These are phyloP conservation scores for Botrytis medusae DNA, from an alignment of 2,329 filamentous ascomycete species.

Conservation along the genomic window DNA sequence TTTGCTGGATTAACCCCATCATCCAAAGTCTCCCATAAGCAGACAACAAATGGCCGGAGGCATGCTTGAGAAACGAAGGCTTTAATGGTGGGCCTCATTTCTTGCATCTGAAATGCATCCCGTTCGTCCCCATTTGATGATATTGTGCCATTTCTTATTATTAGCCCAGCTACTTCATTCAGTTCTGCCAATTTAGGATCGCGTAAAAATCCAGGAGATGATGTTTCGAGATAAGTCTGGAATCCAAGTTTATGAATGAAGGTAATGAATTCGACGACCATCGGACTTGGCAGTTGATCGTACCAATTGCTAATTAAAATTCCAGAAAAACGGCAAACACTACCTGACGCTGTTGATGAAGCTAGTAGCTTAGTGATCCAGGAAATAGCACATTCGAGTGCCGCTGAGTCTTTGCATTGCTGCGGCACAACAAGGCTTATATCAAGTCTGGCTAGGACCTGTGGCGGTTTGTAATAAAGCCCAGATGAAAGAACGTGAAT, in stretches of 20 bases:
- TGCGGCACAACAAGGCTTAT: constrained; percentile 23
- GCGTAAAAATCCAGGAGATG: constrained; percentile 29
- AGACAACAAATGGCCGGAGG: constrained; percentile 33
- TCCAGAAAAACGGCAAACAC: constrained; percentile 29
- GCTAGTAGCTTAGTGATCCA: constrained; percentile 21
- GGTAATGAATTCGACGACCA: constrained; percentile 31
- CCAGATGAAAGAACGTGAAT: constrained; percentile 38
- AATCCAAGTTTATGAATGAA: constrained; percentile 33
- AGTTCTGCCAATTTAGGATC: constrained; percentile 26
- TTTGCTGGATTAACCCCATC: constrained; percentile 32
- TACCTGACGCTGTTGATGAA: constrained; percentile 26
- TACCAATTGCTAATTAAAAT: constrained; percentile 32
- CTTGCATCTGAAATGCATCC: constrained; percentile 45
- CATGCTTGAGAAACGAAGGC: constrained; percentile 31
- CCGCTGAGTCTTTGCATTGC: constrained; percentile 15
- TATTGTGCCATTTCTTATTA: constrained; percentile 47
- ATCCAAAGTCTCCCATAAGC: constrained; percentile 37
- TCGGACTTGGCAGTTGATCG: constrained; percentile 18
- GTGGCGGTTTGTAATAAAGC: constrained; percentile 25
- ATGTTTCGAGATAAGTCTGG: constrained; percentile 32
- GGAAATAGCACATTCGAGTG: constrained; percentile 1
- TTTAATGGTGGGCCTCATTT: constrained; percentile 31
- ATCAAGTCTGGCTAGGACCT: constrained; percentile 33
- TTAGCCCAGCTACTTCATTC: constrained; percentile 40
- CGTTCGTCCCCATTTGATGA: constrained; percentile 43